Evolutionary conservation across 116 monocot species (phyloP), one percentile per base, ranked within the genome.

Genomic region (Dioscorea cayenensis): DNA sequence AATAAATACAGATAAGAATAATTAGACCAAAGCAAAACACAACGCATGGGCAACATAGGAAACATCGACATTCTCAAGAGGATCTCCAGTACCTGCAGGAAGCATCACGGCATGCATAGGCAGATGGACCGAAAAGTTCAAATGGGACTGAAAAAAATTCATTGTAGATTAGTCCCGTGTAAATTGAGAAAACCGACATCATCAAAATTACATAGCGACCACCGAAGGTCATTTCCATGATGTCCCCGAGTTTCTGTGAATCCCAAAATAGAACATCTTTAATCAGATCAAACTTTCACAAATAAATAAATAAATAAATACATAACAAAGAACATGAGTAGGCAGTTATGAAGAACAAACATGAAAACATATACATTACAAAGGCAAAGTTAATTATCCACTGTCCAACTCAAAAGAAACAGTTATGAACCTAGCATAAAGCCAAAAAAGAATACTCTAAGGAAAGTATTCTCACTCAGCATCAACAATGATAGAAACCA

Each of bases 141-240:
- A 94, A 94, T 29, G 99, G 91, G n/a, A 99, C 89, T 38, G 99
- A 99, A 64, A 99, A 99, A 70, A 99, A 99, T 69, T 99, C 99
- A 77, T 99, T 99, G 68, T 99, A 99, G 71, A 99, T 81, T 72
- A 99, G 77, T 71, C 99, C 99, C 11, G 99, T 99, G 78, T 99
- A 99, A 27, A 99, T 94, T 59, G 99, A 99, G 73, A 91, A 99
- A 5, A 99, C 22, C 75, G 89, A 76, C 99, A 99, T 99, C 89
- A 99, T 84, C 77, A 99, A 14, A 68, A 99, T 85, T 16, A 99
- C 89, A 84, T 99, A 99, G 51, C 99, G 94, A 23, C 99, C 99
- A 59, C 99, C 89, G 76, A 92, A 99, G 64, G 84, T 86, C 99
- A 99, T 99, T 75, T 99, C 94, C 77, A 82, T 91, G 65, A 99